A percentile compares a stretch with the other conserved stretches of the same genome.
Conservation (phyloP, 208 protist species). For the Kentomonas sorsogonicus region DNA sequence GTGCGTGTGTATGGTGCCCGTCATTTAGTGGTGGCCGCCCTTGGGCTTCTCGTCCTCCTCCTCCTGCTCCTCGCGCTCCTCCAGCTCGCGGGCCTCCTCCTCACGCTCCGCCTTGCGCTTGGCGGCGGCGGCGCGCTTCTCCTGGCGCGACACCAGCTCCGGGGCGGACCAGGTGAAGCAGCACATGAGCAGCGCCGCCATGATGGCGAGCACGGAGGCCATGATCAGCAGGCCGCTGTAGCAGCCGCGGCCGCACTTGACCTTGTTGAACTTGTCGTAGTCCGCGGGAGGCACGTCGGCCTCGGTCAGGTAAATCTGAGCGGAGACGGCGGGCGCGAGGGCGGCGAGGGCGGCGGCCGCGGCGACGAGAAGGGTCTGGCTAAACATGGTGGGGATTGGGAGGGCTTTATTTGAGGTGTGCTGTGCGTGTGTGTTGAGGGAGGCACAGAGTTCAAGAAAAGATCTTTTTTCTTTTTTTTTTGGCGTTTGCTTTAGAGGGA, state of each 20-base stretch:
- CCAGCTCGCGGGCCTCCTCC: slow-evolving; percentile 29
- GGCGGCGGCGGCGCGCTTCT: slow-evolving; percentile 28
- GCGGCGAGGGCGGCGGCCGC: not conserved
- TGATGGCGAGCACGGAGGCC: slow-evolving; percentile 26
- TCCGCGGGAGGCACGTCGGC: not conserved
- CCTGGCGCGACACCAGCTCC: slow-evolving; percentile 39
- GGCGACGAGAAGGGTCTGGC: slow-evolving; percentile 9
- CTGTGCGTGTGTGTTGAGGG: no score
- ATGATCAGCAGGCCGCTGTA: slow-evolving; percentile 41
- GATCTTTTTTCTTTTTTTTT: no score
- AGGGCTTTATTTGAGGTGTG: no score
- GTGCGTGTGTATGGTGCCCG: no score
- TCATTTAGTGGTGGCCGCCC: slow-evolving; percentile 6
- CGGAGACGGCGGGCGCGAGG: not conserved
- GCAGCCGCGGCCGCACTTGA: slow-evolving; percentile 50
- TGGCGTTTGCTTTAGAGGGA: no score
- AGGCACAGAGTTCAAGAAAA: no score
- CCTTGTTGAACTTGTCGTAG: slow-evolving; percentile 11
- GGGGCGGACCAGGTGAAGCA: slow-evolving; percentile 34
- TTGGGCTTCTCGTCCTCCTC: slow-evolving; percentile 12
- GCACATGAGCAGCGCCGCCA: slow-evolving; percentile 31
- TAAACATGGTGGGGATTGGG: no score
- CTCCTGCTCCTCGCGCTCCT: slow-evolving; percentile 12
- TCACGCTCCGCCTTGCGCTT: slow-evolving; percentile 39
- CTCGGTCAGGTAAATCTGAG: not conserved